Evolutionary conservation across 352 stramenopile species (phyloP), one percentile per base, ranked within the genome.

Genomic region (Phytophthora megakarya): DNA sequence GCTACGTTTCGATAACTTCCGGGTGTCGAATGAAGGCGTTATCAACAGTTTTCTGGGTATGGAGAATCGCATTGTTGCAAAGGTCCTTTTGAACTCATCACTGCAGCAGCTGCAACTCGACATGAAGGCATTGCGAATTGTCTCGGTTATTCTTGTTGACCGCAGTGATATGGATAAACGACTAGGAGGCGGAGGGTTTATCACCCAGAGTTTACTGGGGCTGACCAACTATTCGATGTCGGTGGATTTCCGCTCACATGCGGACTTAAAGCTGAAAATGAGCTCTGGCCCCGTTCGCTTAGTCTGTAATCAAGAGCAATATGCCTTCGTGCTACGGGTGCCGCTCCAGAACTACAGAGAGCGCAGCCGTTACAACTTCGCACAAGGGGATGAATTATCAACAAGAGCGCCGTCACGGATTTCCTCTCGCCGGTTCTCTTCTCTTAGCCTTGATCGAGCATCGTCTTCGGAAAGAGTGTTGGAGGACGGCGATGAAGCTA

Each of bases 241-340:
- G 0, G 74, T 80, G 3, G 82, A 92, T 63, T 88, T 94, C 26
- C 76, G 82, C n/a, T 80, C 76, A 9, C 69, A 77, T 54, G 62
- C 67, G 18, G 78, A 83, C 18, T 72, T 86, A 12, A 88, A 87
- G 33, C 45, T 94, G 21, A 76, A 65, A 18, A 55, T 94, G 23
- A 70, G 51, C 22, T 80, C 81, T 33, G 79, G 71, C 25, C 85
- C 87, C 6, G 65, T 95, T 52, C 82, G 81, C 1, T 67, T 94
- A 0, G 85, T 95, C 10, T 95, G 85, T 58, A 94, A 91, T 45
- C 79, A 91, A 59, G 85, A 92, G 32, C 87, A 95, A 42, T 92
- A 94, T 45, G 81, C 78, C 0, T 92, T 95, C 53, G 61, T 95
- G 18, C 54, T 94, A 19, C 76, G 81, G 16, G 73, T 92, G 3